Conservation (phyloP, 768 basidiomycete species). For the Galerina sulciceps region DNA sequence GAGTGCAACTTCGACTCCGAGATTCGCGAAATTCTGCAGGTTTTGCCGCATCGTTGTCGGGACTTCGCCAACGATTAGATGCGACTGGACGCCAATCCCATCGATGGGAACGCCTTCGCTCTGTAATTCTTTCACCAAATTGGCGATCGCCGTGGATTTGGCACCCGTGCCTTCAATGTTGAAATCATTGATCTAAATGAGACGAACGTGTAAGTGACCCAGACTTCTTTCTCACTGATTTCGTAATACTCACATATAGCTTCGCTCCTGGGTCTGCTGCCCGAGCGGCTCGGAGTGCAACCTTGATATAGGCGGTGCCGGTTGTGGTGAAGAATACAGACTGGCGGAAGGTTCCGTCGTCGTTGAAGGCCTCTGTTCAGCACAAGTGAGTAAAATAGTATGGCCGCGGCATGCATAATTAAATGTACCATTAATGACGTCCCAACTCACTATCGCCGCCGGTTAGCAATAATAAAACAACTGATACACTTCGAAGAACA, state of each 20-base stretch:
- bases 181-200: constrained; percentile 39
- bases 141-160: constrained; percentile 62
- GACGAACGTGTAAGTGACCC: neutral
- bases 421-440: constrained; percentile 54
- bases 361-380: constrained; percentile 46
- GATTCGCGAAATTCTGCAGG: constrained; percentile 54
- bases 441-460: constrained; percentile 44
- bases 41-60: constrained; percentile 52
- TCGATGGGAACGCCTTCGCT: constrained; percentile 57
- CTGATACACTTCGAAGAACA: neutral
- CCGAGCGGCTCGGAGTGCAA: constrained; percentile 57
- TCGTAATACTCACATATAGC: constrained; percentile 47
- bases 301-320: constrained; percentile 48
- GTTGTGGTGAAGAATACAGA: constrained; percentile 58
- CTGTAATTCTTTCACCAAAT: constrained; percentile 55
- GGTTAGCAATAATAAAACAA: neutral
- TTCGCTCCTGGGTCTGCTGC: constrained; percentile 59
- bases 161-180: constrained; percentile 48
- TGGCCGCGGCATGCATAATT: neutral
- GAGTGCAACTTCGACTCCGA: constrained; percentile 72
- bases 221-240: too few species aligned
- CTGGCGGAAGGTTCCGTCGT: constrained; percentile 60
- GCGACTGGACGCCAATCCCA: constrained; percentile 64
- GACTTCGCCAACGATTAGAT: constrained; percentile 63
- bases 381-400: neutral